Percentiles rank a stretch among this genome's conserved stretches.
Evolutionary conservation across 2,329 filamentous ascomycete species (phyloP).

Genomic region (Sclerotinia nivalis): DNA sequence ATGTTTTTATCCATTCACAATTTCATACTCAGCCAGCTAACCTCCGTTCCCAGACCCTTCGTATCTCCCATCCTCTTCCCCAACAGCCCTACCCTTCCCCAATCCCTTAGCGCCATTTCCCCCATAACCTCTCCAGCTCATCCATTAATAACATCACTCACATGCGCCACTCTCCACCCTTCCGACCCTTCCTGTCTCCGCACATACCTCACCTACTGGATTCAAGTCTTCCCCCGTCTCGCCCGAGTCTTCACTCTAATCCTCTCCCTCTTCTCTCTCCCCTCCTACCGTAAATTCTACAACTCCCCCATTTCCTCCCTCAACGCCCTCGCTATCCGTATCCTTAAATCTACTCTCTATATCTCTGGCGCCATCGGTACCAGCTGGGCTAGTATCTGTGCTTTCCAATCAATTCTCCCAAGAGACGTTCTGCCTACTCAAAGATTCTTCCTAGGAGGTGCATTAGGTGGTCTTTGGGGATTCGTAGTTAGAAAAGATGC

Average conservation of each 20-base stretch:
- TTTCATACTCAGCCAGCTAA: constrained; percentile 29
- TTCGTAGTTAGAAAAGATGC: constrained; percentile 69
- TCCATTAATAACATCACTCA: constrained; percentile 79
- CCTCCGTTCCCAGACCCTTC: constrained; percentile 58
- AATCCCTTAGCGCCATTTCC: constrained; percentile 65
- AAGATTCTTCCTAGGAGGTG: constrained; percentile 86
- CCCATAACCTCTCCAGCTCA: constrained; percentile 84
- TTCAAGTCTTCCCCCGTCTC: constrained; percentile 76
- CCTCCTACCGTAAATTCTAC: constrained; percentile 67
- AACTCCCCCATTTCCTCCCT: constrained; percentile 67
- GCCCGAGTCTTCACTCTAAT: constrained; percentile 76
- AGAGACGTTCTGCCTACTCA: constrained; percentile 74
- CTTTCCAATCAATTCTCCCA: constrained; percentile 81
- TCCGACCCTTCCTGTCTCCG: constrained; percentile 83
- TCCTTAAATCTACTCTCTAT: constrained; percentile 75
- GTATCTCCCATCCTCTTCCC: constrained; percentile 87
- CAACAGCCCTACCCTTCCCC: constrained; percentile 63
- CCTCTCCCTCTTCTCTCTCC: constrained; percentile 66
- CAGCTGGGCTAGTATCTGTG: constrained; percentile 84
- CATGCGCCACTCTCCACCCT: constrained; percentile 88
- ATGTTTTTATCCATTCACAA: constrained; percentile 44
- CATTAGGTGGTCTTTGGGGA: constrained; percentile 82
- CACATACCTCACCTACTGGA: constrained; percentile 85
- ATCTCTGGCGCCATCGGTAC: constrained; percentile 82
- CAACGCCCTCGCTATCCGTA: constrained; percentile 64